These are phyloP conservation scores for Hyphodiscus hymeniophilus DNA, from an alignment of 495 filamentous ascomycete genomes.

Conservation along the genomic window DNA sequence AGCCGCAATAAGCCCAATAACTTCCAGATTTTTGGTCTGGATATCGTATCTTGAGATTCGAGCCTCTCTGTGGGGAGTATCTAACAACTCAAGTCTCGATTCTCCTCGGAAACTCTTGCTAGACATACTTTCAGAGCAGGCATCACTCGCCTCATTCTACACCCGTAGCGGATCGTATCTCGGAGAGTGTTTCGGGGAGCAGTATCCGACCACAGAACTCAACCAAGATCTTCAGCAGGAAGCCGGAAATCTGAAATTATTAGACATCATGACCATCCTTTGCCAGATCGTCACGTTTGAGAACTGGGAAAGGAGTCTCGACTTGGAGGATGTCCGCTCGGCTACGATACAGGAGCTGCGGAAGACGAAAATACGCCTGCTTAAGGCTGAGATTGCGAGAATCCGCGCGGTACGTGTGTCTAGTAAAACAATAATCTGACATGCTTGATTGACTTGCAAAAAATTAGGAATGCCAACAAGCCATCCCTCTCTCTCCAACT, in stretches of 20 bases:
- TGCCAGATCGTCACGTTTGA: neutral
- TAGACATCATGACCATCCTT: neutral
- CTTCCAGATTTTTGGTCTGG: neutral
- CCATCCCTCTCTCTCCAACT: neutral
- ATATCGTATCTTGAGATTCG: neutral
- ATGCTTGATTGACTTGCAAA: no score
- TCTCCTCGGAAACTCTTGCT: neutral
- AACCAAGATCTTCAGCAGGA: neutral
- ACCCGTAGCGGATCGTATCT: neutral
- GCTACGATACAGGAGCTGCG: neutral
- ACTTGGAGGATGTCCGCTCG: neutral
- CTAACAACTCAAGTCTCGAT: no score
- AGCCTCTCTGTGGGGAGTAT: neutral
- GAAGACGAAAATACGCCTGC: neutral
- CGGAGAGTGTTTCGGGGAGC: neutral
- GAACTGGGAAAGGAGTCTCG: neutral
- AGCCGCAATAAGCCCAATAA: neutral
- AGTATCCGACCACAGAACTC: neutral
- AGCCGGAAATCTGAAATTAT: neutral
- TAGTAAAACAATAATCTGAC: neutral
- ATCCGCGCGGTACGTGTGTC: conserved; percentile 14
- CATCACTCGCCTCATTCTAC: neutral
- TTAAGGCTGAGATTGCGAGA: conserved; percentile 25
- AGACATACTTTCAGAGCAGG: neutral
- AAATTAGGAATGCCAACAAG: neutral